Base-by-base conservation (phyloP, 257 asterid genomes). In the Primulina huaijiensis region DNA sequence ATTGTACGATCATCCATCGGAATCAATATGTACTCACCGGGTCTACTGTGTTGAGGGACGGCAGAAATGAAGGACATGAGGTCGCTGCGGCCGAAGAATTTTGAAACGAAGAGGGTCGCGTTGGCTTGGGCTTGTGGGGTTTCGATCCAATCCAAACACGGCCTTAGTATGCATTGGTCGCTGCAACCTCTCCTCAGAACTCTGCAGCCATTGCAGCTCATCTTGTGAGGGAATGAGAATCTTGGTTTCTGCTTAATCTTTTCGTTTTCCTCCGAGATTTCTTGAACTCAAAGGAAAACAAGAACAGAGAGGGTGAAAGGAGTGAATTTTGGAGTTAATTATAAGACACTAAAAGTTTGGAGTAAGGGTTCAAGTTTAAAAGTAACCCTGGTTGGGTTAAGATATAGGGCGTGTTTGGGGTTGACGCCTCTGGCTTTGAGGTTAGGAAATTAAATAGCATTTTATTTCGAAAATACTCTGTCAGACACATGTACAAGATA, bases 161-260 rank as follows among this genome's bases (percentile, higher is more conserved):
- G 85, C 65, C 91, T 83, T 35, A 93, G 76, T 79, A 82, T 77
- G 82, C 98, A 93, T 0, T 78, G 64, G 0, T 83, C 88, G 65
- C 80, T 79, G 90, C 99, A 93, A 2, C 99, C 87, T 80, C 89
- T 78, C 60, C 99, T 73, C 3, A 93, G 73, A 23, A 88, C 92
- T 75, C 95, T 75, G 83, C 99, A 93, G 0, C 97, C 99, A 68
- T 85, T 93, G 90, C 99, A 93, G 83, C 97, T 93, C 99, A 93
- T 90, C 64, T 74, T 77, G 2, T 6, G 12, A 37, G 30, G 29
- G 16, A 50, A 55, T 31, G 30, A 40, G 38, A 29, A 56, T 10
- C 50, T 17, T 50, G 14, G 20, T 16, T 50, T 50, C 20, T 40
- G 7, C 5, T n/a, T 53, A 17, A 17, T 33, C 20, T 64, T 5